Percentiles rank a stretch among this genome's conserved stretches.
Evolutionary conservation across 768 basidiomycete genomes (phyloP).

Genomic region (Calocera viscosa): DNA sequence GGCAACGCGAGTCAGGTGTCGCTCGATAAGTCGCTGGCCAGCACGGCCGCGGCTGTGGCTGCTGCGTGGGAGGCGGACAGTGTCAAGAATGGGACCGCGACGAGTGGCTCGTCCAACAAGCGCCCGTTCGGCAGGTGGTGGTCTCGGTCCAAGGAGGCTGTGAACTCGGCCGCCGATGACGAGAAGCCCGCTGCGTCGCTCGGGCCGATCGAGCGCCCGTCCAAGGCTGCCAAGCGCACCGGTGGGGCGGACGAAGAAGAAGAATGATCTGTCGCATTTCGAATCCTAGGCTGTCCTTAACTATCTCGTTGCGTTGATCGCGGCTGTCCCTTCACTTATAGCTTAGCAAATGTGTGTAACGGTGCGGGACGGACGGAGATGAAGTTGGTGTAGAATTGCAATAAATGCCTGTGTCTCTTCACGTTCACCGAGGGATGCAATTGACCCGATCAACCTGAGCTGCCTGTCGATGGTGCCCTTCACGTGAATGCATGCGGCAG

Average conservation of each 20-base stretch:
- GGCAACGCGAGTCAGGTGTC: not conserved
- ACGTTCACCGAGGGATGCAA: too few relatives aligned
- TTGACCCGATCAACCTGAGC: too few relatives aligned
- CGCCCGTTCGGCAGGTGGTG: slow-evolving; percentile 7
- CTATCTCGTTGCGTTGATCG: slow-evolving; percentile 7
- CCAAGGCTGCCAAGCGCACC: not conserved
- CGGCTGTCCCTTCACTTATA: slow-evolving; percentile 2
- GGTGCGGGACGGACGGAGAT: not conserved
- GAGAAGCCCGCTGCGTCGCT: not conserved
- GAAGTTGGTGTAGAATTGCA: not conserved
- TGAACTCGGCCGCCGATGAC: not conserved
- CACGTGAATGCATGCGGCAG: too few relatives aligned
- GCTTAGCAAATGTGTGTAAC: not conserved
- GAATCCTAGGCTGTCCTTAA: not conserved
- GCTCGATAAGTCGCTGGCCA: slow-evolving; percentile 5
- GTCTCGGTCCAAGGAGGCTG: slow-evolving; percentile 6
- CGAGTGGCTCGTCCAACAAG: not conserved
- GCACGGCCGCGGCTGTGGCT: slow-evolving; percentile 5
- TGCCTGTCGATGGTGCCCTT: too few relatives aligned
- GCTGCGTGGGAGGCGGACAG: slow-evolving; percentile 7
- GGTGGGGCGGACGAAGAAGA: not conserved
- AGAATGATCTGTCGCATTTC: not conserved
- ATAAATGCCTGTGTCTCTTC: too few relatives aligned
- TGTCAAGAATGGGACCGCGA: not conserved
- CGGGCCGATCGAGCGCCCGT: slow-evolving; percentile 5